phyloP scores from a whole-genome alignment of 2,329 filamentous ascomycete genomes.

The Fusarium sp. region DNA sequence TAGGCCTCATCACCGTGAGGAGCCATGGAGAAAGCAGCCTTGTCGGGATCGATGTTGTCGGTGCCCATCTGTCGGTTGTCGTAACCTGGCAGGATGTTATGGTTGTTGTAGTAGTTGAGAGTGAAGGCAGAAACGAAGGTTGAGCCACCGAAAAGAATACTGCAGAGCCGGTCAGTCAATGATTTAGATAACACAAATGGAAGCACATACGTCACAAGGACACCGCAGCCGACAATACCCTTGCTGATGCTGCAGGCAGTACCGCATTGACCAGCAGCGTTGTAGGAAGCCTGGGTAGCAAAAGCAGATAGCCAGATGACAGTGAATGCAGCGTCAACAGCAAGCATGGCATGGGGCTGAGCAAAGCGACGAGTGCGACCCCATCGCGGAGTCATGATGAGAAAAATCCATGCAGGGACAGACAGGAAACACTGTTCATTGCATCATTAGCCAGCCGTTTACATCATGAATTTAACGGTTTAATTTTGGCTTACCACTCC shows the following conservation, averaged over 20 bases:
- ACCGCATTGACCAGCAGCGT: constrained; percentile 68
- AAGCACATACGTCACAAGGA: constrained; percentile 71
- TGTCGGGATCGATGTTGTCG: constrained; percentile 74
- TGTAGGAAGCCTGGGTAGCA: constrained; percentile 74
- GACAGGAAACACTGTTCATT: constrained; percentile 72
- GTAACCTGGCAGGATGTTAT: constrained; percentile 73
- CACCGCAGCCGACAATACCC: constrained; percentile 71
- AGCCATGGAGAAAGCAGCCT: constrained; percentile 76
- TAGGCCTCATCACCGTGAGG: constrained; percentile 77
- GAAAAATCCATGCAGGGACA: constrained; percentile 74
- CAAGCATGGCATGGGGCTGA: constrained; percentile 72
- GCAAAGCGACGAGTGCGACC: constrained; percentile 72
- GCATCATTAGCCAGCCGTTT: constrained; percentile 17
- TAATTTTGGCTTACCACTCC: constrained; percentile 65
- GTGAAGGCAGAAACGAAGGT: constrained; percentile 71
- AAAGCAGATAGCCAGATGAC: constrained; percentile 77
- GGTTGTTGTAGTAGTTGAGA: constrained; percentile 71
- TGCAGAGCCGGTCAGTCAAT: constrained; percentile 48
- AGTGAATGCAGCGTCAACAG: constrained; percentile 68
- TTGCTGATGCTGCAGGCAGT: constrained; percentile 72
- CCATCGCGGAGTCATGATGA: constrained; percentile 74
- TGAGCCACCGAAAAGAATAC: constrained; percentile 67
- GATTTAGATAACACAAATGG: not conserved
- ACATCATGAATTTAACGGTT: too few species aligned
- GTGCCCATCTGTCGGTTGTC: constrained; percentile 62